Conservation (phyloP, 805 yeast genomes). For the Pichia scutulata region DNA sequence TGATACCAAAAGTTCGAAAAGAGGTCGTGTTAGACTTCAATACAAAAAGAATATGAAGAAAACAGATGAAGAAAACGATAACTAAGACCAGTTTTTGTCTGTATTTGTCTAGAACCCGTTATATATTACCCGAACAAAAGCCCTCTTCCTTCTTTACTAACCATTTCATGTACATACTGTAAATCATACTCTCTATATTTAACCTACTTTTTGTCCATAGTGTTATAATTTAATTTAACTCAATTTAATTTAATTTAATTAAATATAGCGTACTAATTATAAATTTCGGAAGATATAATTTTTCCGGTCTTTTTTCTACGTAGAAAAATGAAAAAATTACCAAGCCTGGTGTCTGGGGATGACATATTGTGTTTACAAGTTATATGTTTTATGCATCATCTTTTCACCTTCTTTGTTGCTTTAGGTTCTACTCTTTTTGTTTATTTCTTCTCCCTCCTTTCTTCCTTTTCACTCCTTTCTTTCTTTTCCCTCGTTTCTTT, state of each 20-base stretch:
- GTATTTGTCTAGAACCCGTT: background rate
- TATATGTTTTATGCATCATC: too few species aligned
- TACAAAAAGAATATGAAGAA: conserved; percentile 6
- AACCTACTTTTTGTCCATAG: background rate
- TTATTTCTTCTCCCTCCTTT: background rate
- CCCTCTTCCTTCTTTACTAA: background rate
- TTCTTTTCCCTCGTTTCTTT: background rate
- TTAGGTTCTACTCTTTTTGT: too few species aligned
- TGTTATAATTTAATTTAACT: background rate
- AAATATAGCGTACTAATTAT: too few species aligned
- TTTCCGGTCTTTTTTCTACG: too few species aligned
- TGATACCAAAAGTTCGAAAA: background rate
- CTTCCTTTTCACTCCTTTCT: background rate
- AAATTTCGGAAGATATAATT: too few species aligned
- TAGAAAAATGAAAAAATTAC: too few species aligned
- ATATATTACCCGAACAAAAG: background rate
- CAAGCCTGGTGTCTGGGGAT: too few species aligned
- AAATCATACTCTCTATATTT: background rate
- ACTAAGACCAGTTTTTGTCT: background rate
- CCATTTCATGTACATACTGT: background rate
- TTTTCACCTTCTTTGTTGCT: too few species aligned
- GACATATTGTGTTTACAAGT: too few species aligned
- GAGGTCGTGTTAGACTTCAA: conserved; percentile 9
- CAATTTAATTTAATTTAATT: background rate
- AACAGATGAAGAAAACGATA: background rate